Base-by-base conservation (phyloP, 208 protist species). In the Wallacemonas sp. region DNA sequence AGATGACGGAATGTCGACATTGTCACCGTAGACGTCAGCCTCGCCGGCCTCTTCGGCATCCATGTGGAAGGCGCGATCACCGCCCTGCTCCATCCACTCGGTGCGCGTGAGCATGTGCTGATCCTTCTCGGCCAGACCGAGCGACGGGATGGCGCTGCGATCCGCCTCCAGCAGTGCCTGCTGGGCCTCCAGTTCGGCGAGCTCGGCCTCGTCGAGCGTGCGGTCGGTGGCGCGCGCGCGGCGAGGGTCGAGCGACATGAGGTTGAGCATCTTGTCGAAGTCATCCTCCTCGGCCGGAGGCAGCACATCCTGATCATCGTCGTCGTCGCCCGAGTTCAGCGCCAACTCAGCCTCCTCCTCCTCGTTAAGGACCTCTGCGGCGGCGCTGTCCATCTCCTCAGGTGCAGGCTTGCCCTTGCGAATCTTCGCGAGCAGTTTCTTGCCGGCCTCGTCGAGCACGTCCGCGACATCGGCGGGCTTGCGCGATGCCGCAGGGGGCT, bases 21-120 rank as follows among this genome's bases (percentile, higher is more conserved):
- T 84, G 65, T 81, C 79, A 26, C 57, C 78, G 25, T 65, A 64
- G 36, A 55, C 66, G 36, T 67, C 42, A 3, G 4, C 48, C 16
- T 65, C 67, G 39, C n/a, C n/a, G n/a, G 57, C 67, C 22, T 65
- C 71, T 20, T 33, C 67, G 12, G 72, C 79, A 54, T 87, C 69
- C 86, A 95, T 95, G 39, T 89, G 77, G 50, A 81, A 87, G 8
- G 79, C 81, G 20, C 72, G 66, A 62, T 92, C 86, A 33, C 89
- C 89, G 48, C 87, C 89, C 36, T 82, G 86, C 36, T 74, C 72
- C 42, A 95, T 29, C 82, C 86, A 92, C 78, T 95, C 89, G 5
- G 76, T 68, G 22, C 82, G 81, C 23, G 84, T 90, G 45, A 79
- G 74, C 66, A 89, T 83, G 33, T 67, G 59, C 62, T 64, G 67